phyloP scores from a whole-genome alignment of 2,329 filamentous ascomycete species.

The Ilyonectria robusta region DNA sequence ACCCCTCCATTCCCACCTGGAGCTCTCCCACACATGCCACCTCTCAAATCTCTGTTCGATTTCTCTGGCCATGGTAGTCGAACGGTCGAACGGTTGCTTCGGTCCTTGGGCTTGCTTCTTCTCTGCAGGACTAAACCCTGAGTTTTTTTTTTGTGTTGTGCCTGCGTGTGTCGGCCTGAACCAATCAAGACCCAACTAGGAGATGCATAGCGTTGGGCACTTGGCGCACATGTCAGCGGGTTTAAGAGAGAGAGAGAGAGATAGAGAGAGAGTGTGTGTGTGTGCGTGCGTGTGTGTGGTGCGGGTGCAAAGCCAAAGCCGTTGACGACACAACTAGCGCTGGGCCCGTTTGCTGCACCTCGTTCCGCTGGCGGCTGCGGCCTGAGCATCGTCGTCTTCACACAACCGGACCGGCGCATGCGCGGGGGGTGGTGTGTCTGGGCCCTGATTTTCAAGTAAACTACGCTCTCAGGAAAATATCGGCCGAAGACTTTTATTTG shows the following conservation, averaged over 20 bases:
- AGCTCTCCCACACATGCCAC: slow-evolving; percentile 23
- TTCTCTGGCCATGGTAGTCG: background rate
- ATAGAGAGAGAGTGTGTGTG: background rate
- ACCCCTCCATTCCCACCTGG: slow-evolving; percentile 24
- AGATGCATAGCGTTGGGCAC: background rate
- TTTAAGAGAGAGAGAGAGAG: background rate
- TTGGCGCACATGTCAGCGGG: background rate
- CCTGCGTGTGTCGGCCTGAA: background rate
- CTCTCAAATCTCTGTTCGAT: background rate
- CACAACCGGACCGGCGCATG: background rate
- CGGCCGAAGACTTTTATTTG: background rate
- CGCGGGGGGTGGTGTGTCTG: background rate
- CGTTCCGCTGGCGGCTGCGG: background rate
- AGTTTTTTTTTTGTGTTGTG: background rate
- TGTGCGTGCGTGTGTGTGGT: background rate
- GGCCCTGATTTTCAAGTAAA: slow-evolving; percentile 2
- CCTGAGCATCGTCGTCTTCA: too few relatives aligned
- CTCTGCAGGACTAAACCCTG: background rate
- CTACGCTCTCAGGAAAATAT: slow-evolving; percentile 1
- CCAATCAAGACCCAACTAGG: background rate
- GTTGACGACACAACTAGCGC: background rate
- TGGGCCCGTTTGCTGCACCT: background rate
- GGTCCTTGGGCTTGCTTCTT: background rate
- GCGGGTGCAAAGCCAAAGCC: background rate
- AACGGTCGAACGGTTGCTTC: background rate